Evolutionary conservation across 331 rosid species (phyloP), one percentile per base, ranked within the genome.

Genomic region (Pyracantha coccinea): DNA sequence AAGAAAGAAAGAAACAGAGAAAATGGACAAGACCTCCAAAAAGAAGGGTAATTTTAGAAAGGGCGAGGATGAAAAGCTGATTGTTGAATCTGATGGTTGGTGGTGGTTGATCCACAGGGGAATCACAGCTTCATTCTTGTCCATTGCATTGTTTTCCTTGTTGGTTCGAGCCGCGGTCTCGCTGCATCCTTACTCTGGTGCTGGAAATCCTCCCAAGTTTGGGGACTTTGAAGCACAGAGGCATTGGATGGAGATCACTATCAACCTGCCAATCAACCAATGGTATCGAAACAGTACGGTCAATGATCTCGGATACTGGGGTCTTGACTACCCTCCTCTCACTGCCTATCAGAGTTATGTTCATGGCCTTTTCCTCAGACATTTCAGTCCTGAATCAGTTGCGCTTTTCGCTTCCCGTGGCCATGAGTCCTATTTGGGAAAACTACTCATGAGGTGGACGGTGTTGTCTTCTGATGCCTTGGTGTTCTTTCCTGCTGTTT

Each of bases 181-280:
- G 1, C 68, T 90, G 21, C 89, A 95, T 79, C 90, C 97, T 68
- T 94, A 94, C 77, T 95, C 97, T 2, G 97, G 97, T 58, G 91
- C 91, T 38, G 45, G 80, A 20, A 81, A 76, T 65, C 89, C 96
- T 81, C 97, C 99, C 0, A 95, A 90, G 68, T 92, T 73, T 66
- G 97, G 97, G 0, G 97, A 95, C 78, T 92, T 83, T 28, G 97
- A 92, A 84, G 97, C 99, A 1, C 96, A 95, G 83, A 88, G 99
- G 82, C 99, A 92, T 84, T 92, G 99, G 99, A 95, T 95, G 99
- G 99, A 95, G 83, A 83, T 95, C 65, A 92, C 99, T 8, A 71
- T 84, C 38, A 87, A 90, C 63, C 71, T 95, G 3, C 99, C 97
- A 12, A 69, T 87, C 25, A 82, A 76, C 68, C 87, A 92, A 31